phyloP scores from a whole-genome alignment of 495 filamentous ascomycete genomes.

The Delitschia confertaspora region DNA sequence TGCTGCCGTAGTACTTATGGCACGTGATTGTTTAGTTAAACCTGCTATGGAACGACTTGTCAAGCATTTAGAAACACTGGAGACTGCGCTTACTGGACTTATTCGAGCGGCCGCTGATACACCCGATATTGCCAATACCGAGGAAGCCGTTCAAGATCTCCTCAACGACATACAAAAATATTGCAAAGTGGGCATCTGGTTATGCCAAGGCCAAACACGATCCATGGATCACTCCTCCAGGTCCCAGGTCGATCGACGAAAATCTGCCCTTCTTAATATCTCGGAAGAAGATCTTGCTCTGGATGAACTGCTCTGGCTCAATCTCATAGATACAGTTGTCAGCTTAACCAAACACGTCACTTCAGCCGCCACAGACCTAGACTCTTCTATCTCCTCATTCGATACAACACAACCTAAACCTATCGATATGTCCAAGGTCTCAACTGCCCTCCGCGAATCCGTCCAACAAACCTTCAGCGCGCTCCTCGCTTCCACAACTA shows the following conservation, averaged over 20 bases:
- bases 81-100: constrained; percentile 68
- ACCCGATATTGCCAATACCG: constrained; percentile 46
- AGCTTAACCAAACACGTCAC: constrained; percentile 56
- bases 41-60: constrained; percentile 79
- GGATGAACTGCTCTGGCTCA: constrained; percentile 83
- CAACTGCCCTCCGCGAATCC: constrained; percentile 57
- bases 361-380: constrained; percentile 22
- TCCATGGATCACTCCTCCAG: constrained; percentile 31
- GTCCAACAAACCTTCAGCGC: constrained; percentile 89
- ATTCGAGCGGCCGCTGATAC: constrained; percentile 47
- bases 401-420: constrained; percentile 2
- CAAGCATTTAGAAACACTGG: constrained; percentile 64
- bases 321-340: constrained; percentile 77
- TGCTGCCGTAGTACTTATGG: constrained; percentile 84
- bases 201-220: constrained; percentile 85
- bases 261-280: constrained; percentile 33
- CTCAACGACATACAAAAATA: constrained; percentile 79
- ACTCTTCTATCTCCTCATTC: constrained; percentile 2
- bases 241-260: constrained; percentile 35
- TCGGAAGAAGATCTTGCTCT: constrained; percentile 54
- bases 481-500: constrained; percentile 48
- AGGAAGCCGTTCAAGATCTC: constrained; percentile 51
- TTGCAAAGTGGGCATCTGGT: constrained; percentile 82
- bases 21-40: constrained; percentile 75
- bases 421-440: constrained; percentile 40